A percentile compares a stretch with the other conserved stretches of the same genome.
Conservation (phyloP, 495 filamentous ascomycete genomes). For the Tuber melanosporum region DNA sequence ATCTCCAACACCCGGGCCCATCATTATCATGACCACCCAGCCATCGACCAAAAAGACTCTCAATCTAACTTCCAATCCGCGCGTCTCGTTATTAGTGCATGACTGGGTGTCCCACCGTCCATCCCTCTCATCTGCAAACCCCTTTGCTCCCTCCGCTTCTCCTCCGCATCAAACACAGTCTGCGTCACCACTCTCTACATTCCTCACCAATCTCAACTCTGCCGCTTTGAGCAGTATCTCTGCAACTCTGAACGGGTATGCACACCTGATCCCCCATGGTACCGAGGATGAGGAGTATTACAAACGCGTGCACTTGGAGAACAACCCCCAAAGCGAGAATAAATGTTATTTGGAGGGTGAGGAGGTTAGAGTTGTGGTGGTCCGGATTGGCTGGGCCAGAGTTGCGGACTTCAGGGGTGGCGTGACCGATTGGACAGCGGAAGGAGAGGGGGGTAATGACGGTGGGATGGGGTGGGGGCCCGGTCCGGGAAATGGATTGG, state of each 20-base stretch:
- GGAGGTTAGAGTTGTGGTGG: constrained; percentile 57
- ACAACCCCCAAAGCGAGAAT: constrained; percentile 53
- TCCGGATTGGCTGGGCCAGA: constrained; percentile 54
- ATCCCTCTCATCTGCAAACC: constrained; percentile 59
- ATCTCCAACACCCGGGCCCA: constrained; percentile 19
- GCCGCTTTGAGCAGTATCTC: constrained; percentile 81
- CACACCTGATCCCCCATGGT: constrained; percentile 61
- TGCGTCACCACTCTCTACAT: constrained; percentile 65
- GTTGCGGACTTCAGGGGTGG: constrained; percentile 62
- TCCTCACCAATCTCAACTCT: constrained; percentile 85
- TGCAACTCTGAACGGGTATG: constrained; percentile 83
- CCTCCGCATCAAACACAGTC: constrained; percentile 47
- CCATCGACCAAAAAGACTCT: constrained; percentile 79
- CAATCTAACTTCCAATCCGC: constrained; percentile 80
- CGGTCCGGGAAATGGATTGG: not conserved
- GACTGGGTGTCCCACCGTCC: constrained; percentile 97
- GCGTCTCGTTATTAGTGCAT: constrained; percentile 89
- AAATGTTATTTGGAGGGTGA: constrained; percentile 43
- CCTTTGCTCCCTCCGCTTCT: constrained; percentile 43
- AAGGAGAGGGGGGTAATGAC: constrained; percentile 27
- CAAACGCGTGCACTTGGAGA: constrained; percentile 73
- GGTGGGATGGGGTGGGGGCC: constrained; percentile 25
- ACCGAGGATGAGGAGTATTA: constrained; percentile 78
- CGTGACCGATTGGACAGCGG: constrained; percentile 55
- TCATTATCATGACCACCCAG: constrained; percentile 90